phyloP scores from a whole-genome alignment of 805 yeast species.

The Clavispora carvajalis region DNA sequence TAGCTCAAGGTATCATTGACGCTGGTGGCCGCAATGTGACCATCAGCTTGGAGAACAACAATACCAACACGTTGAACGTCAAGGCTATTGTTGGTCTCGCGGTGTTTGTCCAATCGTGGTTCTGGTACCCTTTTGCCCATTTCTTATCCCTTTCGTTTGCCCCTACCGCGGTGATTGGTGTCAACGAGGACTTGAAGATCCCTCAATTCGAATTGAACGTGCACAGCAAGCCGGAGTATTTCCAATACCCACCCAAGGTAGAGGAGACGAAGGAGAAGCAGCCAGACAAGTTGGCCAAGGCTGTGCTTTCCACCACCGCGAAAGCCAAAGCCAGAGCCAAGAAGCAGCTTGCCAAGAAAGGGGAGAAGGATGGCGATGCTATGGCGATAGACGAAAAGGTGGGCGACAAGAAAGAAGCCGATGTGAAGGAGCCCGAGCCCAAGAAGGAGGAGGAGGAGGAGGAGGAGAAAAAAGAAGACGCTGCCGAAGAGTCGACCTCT shows the following conservation, averaged over 20 bases:
- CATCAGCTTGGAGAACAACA: slow-evolving; percentile 79
- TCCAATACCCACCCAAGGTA: slow-evolving; percentile 84
- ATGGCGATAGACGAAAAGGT: slow-evolving; percentile 37
- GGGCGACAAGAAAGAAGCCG: slow-evolving; percentile 7
- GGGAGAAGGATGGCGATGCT: slow-evolving; percentile 41
- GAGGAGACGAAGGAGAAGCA: slow-evolving; percentile 77
- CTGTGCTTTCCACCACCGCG: slow-evolving; percentile 89
- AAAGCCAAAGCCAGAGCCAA: slow-evolving; percentile 91
- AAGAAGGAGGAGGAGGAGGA: slow-evolving; percentile 11
- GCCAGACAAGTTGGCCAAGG: slow-evolving; percentile 86
- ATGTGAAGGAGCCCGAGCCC: slow-evolving; percentile 13
- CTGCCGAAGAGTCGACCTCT: slow-evolving; percentile 18
- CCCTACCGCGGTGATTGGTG: slow-evolving; percentile 87
- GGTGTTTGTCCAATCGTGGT: slow-evolving; percentile 91
- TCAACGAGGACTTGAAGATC: slow-evolving; percentile 75
- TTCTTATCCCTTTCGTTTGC: slow-evolving; percentile 86
- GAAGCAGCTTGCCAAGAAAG: slow-evolving; percentile 49
- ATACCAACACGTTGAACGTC: slow-evolving; percentile 84
- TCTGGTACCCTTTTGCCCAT: slow-evolving; percentile 97
- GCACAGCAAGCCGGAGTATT: slow-evolving; percentile 71
- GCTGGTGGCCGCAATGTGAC: slow-evolving; percentile 99
- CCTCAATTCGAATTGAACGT: slow-evolving; percentile 81
- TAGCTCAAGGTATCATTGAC: slow-evolving; percentile 95
- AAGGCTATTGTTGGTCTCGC: slow-evolving; percentile 90
- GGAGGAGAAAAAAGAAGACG: slow-evolving; percentile 11